Conservation (phyloP, 164 flowering plant species). For the Liriodendron chinense region DNA sequence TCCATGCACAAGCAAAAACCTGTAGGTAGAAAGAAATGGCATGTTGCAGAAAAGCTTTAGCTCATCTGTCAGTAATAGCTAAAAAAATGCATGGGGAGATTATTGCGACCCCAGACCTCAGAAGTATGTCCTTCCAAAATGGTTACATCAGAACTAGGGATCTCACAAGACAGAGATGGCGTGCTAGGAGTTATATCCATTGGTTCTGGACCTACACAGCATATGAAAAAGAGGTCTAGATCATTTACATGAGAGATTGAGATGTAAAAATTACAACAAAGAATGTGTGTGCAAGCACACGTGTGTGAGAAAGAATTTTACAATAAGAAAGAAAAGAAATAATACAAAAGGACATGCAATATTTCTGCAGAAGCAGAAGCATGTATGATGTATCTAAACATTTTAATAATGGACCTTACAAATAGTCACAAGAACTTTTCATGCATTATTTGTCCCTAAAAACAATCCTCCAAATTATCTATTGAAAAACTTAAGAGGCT, state of each 20-base stretch:
- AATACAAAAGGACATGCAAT: too few species aligned
- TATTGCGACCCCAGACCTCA: conserved; percentile 56
- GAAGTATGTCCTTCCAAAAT: conserved; percentile 92
- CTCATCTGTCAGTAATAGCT: not conserved
- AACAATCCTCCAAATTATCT: too few species aligned
- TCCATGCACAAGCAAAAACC: conserved; percentile 99
- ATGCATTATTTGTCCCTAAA: too few species aligned
- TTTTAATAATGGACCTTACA: too few species aligned
- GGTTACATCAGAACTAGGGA: conserved; percentile 75
- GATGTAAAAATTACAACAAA: not conserved
- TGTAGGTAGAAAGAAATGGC: conserved; percentile 16
- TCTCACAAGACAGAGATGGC: conserved; percentile 46
- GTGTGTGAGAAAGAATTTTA: too few species aligned
- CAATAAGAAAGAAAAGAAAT: too few species aligned
- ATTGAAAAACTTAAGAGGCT: too few species aligned
- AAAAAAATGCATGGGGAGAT: conserved; percentile 1
- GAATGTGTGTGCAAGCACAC: too few species aligned
- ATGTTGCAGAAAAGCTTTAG: not conserved
- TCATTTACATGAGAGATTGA: not conserved
- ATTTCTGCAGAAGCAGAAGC: too few species aligned
- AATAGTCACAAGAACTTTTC: too few species aligned
- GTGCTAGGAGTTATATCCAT: conserved; percentile 64
- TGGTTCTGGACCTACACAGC: conserved; percentile 61
- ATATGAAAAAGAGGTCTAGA: not conserved
- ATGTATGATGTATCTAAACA: too few species aligned